These are phyloP conservation scores for Daedaleopsis nitida DNA, from an alignment of 768 basidiomycete genomes.

Conservation along the genomic window DNA sequence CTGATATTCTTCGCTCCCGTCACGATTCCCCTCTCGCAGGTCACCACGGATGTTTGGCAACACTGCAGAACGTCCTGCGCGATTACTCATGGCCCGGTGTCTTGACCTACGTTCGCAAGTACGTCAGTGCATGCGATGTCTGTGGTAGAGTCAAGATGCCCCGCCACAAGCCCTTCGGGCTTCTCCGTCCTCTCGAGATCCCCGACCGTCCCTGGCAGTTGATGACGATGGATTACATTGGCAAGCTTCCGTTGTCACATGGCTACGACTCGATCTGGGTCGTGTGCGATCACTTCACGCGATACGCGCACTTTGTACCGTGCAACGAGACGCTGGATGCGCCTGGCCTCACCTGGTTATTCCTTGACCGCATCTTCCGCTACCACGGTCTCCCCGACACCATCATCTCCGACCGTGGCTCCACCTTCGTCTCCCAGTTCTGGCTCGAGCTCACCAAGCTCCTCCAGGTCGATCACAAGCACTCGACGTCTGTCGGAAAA, in stretches of 20 bases:
- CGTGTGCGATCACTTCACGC: slow-evolving; percentile 20
- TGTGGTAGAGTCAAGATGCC: slow-evolving; percentile 32
- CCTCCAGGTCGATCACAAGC: slow-evolving; percentile 17
- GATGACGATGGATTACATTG: slow-evolving; percentile 31
- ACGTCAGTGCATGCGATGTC: slow-evolving; percentile 33
- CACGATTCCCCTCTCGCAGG: slow-evolving; percentile 43
- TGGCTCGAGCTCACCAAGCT: slow-evolving; percentile 4
- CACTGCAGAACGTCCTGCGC: slow-evolving; percentile 32
- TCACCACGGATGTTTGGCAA: slow-evolving; percentile 42
- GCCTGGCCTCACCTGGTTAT: slow-evolving; percentile 20
- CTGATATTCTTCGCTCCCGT: slow-evolving; percentile 31
- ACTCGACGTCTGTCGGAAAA: too few relatives aligned
- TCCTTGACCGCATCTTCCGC: too few relatives aligned
- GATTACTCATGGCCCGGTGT: slow-evolving; percentile 45
- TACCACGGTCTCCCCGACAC: too few relatives aligned
- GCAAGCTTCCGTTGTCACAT: slow-evolving; percentile 26
- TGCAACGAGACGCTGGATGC: slow-evolving; percentile 4
- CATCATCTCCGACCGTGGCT: slow-evolving; percentile 23
- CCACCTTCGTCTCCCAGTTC: slow-evolving; percentile 11
- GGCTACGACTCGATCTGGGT: slow-evolving; percentile 24
- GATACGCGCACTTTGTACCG: slow-evolving; percentile 4
- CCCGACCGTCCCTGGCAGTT: slow-evolving; percentile 19
- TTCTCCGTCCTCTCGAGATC: slow-evolving; percentile 37
- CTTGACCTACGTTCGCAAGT: slow-evolving; percentile 28
- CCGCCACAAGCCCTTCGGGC: slow-evolving; percentile 30